Base-by-base conservation (phyloP, 805 yeast species). In the Maudiozyma serrabonitensis region DNA sequence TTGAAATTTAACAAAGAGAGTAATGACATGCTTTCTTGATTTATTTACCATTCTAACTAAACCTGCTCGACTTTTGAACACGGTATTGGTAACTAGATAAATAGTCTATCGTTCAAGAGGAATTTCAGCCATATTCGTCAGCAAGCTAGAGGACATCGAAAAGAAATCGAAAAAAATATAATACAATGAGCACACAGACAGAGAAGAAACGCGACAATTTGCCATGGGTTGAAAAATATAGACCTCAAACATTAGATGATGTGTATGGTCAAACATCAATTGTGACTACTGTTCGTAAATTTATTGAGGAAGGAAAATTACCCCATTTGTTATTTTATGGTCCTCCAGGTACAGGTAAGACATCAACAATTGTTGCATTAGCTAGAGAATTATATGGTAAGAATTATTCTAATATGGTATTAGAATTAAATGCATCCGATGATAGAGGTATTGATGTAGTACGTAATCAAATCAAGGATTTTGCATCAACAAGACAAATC, bases 381-480 rank as follows among this genome's bases (percentile, higher is more conserved):
- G 96, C 97, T 1, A 74, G 80, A 50, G 96, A 89, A 60, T 78
- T 90, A 8, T 90, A 84, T 62, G 99, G 99, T 2, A 78, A 80
- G 54, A 74, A 77, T 53, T 87, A 86, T 64, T 79, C 76, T 58
- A 86, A 88, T 61, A 89, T 90, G 90, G 97, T 93, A 1, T 70
- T 93, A 49, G 99, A 93, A 64, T 75, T 93, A 66, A 93, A 93
- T 68, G 99, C 99, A 4, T 84, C 95, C 4, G 99, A 93, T 67
- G 99, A 93, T 66, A 79, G 99, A 69, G 99, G 99, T 56, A 93
- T 93, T 56, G 95, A 88, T 58, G 97, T 93, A 43, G 98, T 93
- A n/a, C 78, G 99, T 55, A 93, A 93, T 60, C 96, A 89, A 68
- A 89, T 93, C 72, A 93, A 93, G 74, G 89, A 84, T 58, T 93